Base-by-base conservation (phyloP, 1,284 basidiomycete genomes). In the Apiotrichum mycotoxinovorans region DNA sequence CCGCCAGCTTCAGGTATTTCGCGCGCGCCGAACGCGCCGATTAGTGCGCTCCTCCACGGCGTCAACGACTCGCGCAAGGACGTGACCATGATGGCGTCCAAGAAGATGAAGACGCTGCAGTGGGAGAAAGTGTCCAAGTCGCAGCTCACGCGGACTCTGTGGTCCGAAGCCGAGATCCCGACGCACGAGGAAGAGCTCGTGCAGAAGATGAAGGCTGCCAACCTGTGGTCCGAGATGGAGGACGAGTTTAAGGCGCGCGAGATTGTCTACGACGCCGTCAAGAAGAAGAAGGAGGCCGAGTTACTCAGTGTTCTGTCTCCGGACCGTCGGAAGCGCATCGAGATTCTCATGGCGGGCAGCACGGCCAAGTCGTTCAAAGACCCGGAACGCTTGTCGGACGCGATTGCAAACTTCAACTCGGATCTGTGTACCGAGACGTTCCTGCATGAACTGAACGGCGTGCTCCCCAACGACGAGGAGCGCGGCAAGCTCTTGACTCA, bases 201-300 rank as follows among this genome's bases (percentile, higher is more conserved):
- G 34, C 82, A 84, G 75, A 89, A 89, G 73, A 78, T 97, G 56
- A 85, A 87, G 68, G 77, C 80, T 50, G 88, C 91, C 69, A 91
- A 94, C 41, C 85, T 98, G 12, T 98, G 94, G 86, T 83, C 83
- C 67, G 89, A 94, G 79, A 98, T 98, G 88, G 94, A 98, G 76
- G 89, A 96, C 70, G 93, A 95, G 72, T 98, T 98, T 81, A 94
- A 95, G 73, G 93, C 94, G 20, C 94, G 95, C 77, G 92, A 96
- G 75, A 82, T 92, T 48, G 91, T 94, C 66, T 67, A 78, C 67
- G 72, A 76, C 53, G 74, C 75, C 8, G 73, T 79, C 51, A 74
- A 85, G 52, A 85, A 85, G 66, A 87, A 90, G 74, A 91, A 85
- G 71, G 72, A 77, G 56, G 89, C 88, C 22, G 90, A 94, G 69